Evolutionary conservation across 805 yeast species (phyloP).

Genomic region (Scheffersomyces ergatensis): DNA sequence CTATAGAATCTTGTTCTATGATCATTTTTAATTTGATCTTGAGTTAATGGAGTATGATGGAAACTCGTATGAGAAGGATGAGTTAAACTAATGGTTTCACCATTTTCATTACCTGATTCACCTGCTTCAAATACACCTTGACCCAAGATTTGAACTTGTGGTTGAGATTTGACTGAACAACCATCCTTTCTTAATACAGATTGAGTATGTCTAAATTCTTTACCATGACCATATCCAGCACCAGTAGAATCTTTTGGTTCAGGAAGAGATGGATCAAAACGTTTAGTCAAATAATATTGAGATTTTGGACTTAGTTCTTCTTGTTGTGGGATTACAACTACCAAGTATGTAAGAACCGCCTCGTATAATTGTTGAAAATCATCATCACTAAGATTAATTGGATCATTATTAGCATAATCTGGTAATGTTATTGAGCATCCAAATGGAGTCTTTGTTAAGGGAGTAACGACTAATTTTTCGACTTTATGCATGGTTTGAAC

Average conservation of each 20-base stretch:
- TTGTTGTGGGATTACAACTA: conserved; percentile 72
- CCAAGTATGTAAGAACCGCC: conserved; percentile 68
- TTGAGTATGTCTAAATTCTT: conserved; percentile 52
- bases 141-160: conserved; percentile 89
- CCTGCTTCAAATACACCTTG: conserved; percentile 66
- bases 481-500: conserved; percentile 13
- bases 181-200: conserved; percentile 81
- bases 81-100: conserved; percentile 58
- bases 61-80: conserved; percentile 85
- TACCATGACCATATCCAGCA: conserved; percentile 82
- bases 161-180: conserved; percentile 72
- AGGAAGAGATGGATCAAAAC: conserved; percentile 69
- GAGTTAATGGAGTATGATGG: conserved; percentile 65
- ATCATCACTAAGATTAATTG: conserved; percentile 59
- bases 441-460: conserved; percentile 51
- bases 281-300: conserved; percentile 71
- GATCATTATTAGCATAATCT: conserved; percentile 63
- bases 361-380: conserved; percentile 62
- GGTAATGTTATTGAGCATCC: conserved; percentile 74
- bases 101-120: conserved; percentile 58
- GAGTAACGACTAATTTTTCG: conserved; percentile 32
- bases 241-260: conserved; percentile 32
- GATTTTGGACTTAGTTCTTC: conserved; percentile 66
- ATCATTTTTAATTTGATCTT: conserved; percentile 56
- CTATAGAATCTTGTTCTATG: conserved; percentile 81